These are phyloP conservation scores for Cytospora leucostoma DNA, from an alignment of 2,329 filamentous ascomycete genomes.

Conservation along the genomic window DNA sequence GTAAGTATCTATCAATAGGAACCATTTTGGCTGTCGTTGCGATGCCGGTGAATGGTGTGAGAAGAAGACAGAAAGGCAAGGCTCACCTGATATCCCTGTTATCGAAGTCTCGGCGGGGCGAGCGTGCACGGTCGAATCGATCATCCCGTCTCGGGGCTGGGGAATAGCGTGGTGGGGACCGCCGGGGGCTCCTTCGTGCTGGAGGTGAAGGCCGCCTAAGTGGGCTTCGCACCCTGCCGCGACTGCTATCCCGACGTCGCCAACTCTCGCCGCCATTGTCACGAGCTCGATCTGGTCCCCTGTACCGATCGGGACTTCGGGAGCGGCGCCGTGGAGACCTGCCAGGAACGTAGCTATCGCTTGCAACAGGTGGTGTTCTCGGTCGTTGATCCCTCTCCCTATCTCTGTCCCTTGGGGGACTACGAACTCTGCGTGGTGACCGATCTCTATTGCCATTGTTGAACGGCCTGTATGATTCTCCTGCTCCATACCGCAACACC, in stretches of 20 bases:
- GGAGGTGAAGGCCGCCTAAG: constrained; percentile 38
- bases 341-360: constrained; percentile 46
- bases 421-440: constrained; percentile 34
- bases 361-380: constrained; percentile 35
- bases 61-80: constrained; percentile 14
- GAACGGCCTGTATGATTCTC: constrained; percentile 62
- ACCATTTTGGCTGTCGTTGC: constrained; percentile 21
- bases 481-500: constrained; percentile 62
- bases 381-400: constrained; percentile 31
- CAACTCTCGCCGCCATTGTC: constrained; percentile 39
- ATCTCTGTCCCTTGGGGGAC: constrained; percentile 36
- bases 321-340: constrained; percentile 46
- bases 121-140: constrained; percentile 40
- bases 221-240: constrained; percentile 41
- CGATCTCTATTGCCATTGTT: constrained; percentile 40
- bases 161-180: constrained; percentile 40
- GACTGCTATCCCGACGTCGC: constrained; percentile 44
- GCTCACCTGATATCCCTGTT: constrained; percentile 39
- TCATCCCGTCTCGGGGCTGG: constrained; percentile 44
- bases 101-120: constrained; percentile 44
- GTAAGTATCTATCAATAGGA: constrained; percentile 10
- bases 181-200: constrained; percentile 36
- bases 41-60: background rate
- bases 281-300: constrained; percentile 40
- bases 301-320: constrained; percentile 44